These are phyloP conservation scores for Chenopodium album DNA, from an alignment of 148 eudicot genomes.

Conservation along the genomic window DNA sequence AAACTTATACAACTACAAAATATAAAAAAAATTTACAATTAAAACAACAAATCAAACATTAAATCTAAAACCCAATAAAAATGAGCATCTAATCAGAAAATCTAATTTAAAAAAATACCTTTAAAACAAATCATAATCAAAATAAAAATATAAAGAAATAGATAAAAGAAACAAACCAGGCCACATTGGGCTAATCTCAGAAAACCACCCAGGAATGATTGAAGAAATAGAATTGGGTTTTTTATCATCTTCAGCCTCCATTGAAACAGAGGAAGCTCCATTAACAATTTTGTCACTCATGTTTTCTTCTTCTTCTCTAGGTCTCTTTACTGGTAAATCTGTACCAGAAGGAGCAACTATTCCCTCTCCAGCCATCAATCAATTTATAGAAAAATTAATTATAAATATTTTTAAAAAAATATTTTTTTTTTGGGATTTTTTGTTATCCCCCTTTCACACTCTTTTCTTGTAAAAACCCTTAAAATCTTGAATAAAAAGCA, in stretches of 20 bases:
- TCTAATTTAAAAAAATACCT: not conserved
- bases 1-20: not conserved
- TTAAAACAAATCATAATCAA: not conserved
- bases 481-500: not conserved
- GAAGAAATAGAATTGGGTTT: slow-evolving; percentile 45
- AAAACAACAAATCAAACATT: not conserved
- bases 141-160: not conserved
- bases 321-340: slow-evolving; percentile 52
- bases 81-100: not conserved
- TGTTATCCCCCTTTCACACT: not conserved
- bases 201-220: slow-evolving; percentile 92
- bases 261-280: slow-evolving; percentile 23
- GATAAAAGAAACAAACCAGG: slow-evolving; percentile 55
- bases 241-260: slow-evolving; percentile 20
- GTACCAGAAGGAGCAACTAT: slow-evolving; percentile 19
- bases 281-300: slow-evolving; percentile 24
- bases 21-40: not conserved
- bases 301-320: slow-evolving; percentile 35
- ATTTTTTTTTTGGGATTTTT: not conserved
- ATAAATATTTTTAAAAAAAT: too few species aligned
- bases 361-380: slow-evolving; percentile 42
- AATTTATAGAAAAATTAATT: not conserved
- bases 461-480: slow-evolving; percentile 1
- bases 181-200: slow-evolving; percentile 99
- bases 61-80: not conserved